Evolutionary conservation across 2,329 filamentous ascomycete genomes (phyloP).

Genomic region (Salinomyces thailandicus): DNA sequence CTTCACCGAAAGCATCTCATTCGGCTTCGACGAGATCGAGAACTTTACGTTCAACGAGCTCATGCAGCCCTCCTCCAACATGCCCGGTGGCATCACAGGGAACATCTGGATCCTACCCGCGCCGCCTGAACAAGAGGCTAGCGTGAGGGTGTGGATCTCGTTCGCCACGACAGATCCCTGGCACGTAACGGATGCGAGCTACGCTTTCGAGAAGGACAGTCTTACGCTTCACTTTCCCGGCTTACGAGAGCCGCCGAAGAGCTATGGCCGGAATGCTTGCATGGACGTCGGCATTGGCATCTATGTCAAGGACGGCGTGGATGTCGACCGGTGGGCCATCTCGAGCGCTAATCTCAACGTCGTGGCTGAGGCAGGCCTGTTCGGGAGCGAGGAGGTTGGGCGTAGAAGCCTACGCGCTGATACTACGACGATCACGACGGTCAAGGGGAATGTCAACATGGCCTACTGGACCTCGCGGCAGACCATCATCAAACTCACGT

Average conservation of each 20-base stretch:
- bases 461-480: constrained; percentile 27
- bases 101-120: constrained; percentile 29
- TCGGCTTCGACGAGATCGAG: constrained; percentile 8
- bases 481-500: constrained; percentile 30
- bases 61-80: constrained; percentile 13
- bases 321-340: constrained; percentile 27
- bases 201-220: constrained; percentile 13
- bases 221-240: constrained; percentile 14
- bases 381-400: constrained; percentile 5
- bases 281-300: constrained; percentile 30
- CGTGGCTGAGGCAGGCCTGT: constrained; percentile 25
- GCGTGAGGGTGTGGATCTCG: constrained; percentile 27
- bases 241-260: constrained; percentile 4
- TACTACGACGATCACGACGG: constrained; percentile 24
- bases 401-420: constrained; percentile 17
- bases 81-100: constrained; percentile 25
- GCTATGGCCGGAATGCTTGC: constrained; percentile 19
- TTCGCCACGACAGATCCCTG: constrained; percentile 29
- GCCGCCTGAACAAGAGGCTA: constrained; percentile 24
- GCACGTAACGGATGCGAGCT: constrained; percentile 23
- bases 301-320: constrained; percentile 26
- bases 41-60: constrained; percentile 20
- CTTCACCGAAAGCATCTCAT: constrained; percentile 6
- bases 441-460: constrained; percentile 25
- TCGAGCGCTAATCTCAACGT: constrained; percentile 29